A percentile compares a stretch with the other conserved stretches of the same genome.
phyloP scores from a whole-genome alignment of 2,329 filamentous ascomycete species.

The Fusarium beomiforme region DNA sequence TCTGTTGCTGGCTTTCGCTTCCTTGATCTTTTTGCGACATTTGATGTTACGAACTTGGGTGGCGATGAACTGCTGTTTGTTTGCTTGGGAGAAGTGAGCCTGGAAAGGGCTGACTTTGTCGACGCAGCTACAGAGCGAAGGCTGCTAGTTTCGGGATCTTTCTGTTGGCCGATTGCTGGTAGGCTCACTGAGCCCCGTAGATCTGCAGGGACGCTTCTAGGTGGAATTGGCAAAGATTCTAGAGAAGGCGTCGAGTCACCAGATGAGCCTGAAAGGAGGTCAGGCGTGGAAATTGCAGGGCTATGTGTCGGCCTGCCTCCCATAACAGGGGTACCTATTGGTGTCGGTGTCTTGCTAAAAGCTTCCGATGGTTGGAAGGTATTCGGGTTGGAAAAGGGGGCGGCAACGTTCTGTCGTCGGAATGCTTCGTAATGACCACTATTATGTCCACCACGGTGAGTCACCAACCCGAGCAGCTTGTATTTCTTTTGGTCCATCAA shows the following conservation, averaged over 20 bases:
- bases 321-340: slow-evolving; percentile 59
- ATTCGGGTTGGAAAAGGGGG: slow-evolving; percentile 84
- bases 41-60: slow-evolving; percentile 34
- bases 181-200: slow-evolving; percentile 40
- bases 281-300: slow-evolving; percentile 58
- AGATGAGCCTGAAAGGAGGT: slow-evolving; percentile 55
- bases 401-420: slow-evolving; percentile 80
- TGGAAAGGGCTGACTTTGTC: slow-evolving; percentile 63
- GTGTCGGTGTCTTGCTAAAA: slow-evolving; percentile 72
- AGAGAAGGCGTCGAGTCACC: slow-evolving; percentile 50
- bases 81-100: slow-evolving; percentile 54
- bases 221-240: slow-evolving; percentile 45
- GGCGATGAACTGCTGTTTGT: slow-evolving; percentile 35
- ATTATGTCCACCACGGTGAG: slow-evolving; percentile 94
- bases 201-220: slow-evolving; percentile 48
- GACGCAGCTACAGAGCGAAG: slow-evolving; percentile 67
- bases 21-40: slow-evolving; percentile 53
- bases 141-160: slow-evolving; percentile 61
- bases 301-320: slow-evolving; percentile 52
- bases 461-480: slow-evolving; percentile 86
- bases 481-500: slow-evolving; percentile 82
- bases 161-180: slow-evolving; percentile 47
- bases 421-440: slow-evolving; percentile 98
- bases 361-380: slow-evolving; percentile 80
- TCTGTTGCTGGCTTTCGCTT: slow-evolving; percentile 69